These are phyloP conservation scores for Besnoitia besnoiti DNA, from an alignment of 169 alveolate genomes.

Conservation along the genomic window DNA sequence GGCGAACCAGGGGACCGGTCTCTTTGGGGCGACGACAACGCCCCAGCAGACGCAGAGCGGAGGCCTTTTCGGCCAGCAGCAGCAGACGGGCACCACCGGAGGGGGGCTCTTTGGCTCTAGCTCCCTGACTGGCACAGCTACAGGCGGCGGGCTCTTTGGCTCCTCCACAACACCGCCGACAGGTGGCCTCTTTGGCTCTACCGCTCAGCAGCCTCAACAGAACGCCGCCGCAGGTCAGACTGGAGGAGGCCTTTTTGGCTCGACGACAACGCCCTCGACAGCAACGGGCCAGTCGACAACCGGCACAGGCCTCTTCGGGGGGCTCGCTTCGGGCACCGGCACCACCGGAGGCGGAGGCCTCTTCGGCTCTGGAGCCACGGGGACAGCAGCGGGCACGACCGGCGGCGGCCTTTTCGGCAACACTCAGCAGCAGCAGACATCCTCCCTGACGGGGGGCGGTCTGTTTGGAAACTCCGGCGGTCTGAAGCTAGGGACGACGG, in stretches of 20 bases:
- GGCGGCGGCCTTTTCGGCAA: slow-evolving; percentile 59
- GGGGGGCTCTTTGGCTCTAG: slow-evolving; percentile 61
- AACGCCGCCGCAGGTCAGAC: background rate
- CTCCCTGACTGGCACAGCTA: background rate
- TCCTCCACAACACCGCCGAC: background rate
- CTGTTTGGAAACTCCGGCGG: slow-evolving; percentile 19
- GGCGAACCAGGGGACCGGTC: background rate
- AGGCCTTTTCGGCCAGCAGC: slow-evolving; percentile 30
- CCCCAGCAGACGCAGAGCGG: slow-evolving; percentile 49
- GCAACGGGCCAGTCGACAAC: slow-evolving; percentile 1
- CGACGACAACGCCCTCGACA: background rate
- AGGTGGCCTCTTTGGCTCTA: slow-evolving; percentile 22
- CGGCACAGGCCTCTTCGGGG: slow-evolving; percentile 21
- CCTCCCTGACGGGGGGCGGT: background rate
- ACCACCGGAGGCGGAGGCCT: background rate
- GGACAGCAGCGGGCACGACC: slow-evolving; percentile 16
- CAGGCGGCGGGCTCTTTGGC: slow-evolving; percentile 14
- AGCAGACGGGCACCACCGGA: background rate
- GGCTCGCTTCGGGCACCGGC: background rate
- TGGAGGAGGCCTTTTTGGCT: slow-evolving; percentile 11
- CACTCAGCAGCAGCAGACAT: slow-evolving; percentile 55
- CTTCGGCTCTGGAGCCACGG: background rate
- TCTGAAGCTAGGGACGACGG: background rate
- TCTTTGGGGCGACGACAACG: slow-evolving; percentile 18
- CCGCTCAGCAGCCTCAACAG: slow-evolving; percentile 12